Base-by-base conservation (phyloP, 2,329 filamentous ascomycete species). In the Microdochium bolleyi region DNA sequence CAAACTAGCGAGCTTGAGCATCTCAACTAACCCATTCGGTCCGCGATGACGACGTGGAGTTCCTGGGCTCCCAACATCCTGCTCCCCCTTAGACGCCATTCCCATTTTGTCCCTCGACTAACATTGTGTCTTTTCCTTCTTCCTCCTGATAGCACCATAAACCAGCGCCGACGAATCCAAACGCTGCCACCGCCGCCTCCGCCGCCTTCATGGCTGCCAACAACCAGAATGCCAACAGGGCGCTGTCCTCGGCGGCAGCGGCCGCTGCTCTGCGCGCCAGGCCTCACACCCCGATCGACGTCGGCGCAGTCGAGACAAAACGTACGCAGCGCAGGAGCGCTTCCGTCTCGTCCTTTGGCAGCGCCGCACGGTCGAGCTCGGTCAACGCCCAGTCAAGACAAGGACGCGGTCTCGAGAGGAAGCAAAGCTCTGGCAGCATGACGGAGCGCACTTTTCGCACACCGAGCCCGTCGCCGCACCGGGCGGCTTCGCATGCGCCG, bases 271-370 rank as follows among this genome's bases (percentile, higher is more conserved):
- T 97, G 54, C 85, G 87, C 64, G 88, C 87, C 48, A 83, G 88
- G 60, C 85, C 89, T 10, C 84, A 84, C 51, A 85, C 88, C 2
- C 91, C 90, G 22, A 92, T 85, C 51, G 84, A 85, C 60, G 86
- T 96, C 53, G 86, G 83, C 66, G 83, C 90, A 64, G 83, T 95
- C 48, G 87, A 95, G 69, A 95, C 92, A 5, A 96, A 92, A 74
- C 87, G 92, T 64, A 92, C 87, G 64, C 68, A 83, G 55, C 83
- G 89, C 61, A 83, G 91, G 56, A 84, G 79, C 67, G 78, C 78
- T 51, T 95, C 91, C 1, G 71, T 80, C 44, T 88, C 88, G 1
- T 92, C 89, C 3, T 74, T 81, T 3, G 59, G 63, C 14, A 67
- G 64, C 49, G 77, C 75, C 34, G 82, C 78, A 7, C 41, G 41